Evolutionary conservation across 2,329 filamentous ascomycete genomes (phyloP).

Genomic region (Periglandula ipomoeae): DNA sequence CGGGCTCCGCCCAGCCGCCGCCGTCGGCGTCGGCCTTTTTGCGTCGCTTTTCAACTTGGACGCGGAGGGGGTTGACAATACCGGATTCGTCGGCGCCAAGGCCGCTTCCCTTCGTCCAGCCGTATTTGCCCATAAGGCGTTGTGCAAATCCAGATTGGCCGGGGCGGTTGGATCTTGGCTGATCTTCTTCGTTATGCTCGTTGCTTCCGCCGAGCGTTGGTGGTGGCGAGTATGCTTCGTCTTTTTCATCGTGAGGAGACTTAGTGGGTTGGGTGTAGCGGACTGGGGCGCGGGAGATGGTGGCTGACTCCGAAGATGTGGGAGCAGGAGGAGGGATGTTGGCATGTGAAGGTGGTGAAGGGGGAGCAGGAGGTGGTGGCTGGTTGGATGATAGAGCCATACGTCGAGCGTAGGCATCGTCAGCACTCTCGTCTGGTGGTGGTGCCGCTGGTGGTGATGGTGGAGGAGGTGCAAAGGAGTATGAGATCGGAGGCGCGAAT

Average conservation of each 20-base stretch:
- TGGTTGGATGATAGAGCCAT: constrained; percentile 44
- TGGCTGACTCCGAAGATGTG: constrained; percentile 37
- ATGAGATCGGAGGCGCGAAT: constrained; percentile 50
- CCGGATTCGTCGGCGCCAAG: constrained; percentile 75
- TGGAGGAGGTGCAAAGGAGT: constrained; percentile 49
- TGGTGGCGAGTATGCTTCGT: constrained; percentile 33
- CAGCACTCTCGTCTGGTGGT: constrained; percentile 52
- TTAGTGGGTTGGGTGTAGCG: constrained; percentile 45
- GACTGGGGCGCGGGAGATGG: constrained; percentile 70
- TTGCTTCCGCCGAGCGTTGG: constrained; percentile 37
- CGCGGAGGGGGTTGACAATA: constrained; percentile 74
- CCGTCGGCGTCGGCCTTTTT: constrained; percentile 71
- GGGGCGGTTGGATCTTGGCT: constrained; percentile 53
- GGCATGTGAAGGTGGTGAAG: constrained; percentile 19
- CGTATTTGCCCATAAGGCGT: constrained; percentile 86
- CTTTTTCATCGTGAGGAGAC: constrained; percentile 22
- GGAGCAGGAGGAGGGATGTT: constrained; percentile 29
- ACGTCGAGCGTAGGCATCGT: constrained; percentile 60
- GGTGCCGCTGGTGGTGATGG: constrained; percentile 35
- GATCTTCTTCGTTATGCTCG: constrained; percentile 26
- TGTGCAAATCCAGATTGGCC: constrained; percentile 80
- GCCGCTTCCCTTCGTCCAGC: constrained; percentile 81
- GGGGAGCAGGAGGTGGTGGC: constrained; percentile 23
- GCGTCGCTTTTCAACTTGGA: constrained; percentile 78
- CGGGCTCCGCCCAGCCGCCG: constrained; percentile 64